Base-by-base conservation (phyloP, 2,329 filamentous ascomycete genomes). In the Laburnicola sp. region DNA sequence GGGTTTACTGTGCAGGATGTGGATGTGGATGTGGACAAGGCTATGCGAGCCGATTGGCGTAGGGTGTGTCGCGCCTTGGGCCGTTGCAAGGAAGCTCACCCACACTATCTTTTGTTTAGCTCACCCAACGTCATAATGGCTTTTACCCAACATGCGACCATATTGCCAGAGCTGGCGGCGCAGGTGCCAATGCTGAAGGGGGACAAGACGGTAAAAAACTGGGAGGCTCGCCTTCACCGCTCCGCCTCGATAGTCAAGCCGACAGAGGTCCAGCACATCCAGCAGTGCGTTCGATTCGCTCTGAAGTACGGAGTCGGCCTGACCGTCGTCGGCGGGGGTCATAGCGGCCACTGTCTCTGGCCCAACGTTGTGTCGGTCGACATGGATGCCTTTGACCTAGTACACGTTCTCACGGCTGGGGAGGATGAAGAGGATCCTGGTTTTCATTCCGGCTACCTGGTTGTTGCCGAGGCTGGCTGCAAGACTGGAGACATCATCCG, bases 301-400 rank as follows among this genome's bases (percentile, higher is more conserved):
- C 31, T 81, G 7, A 64, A 78, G 54, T 70, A 82, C 46, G 48
- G 50, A 0, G 25, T 74, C 1, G 60, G 76, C 35, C 64, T 85
- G 45, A 81, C 78, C 0, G 66, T 86, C 25, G 10, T 86, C 16
- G 78, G 82, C 5, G 84, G 85, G 0, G 75, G 84, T 10, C 84
- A 87, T 59, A 82, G 83, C 57, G 80, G 77, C 5, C 81, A 87
- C 44, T 86, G 83, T 63, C 56, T 83, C 37, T 71, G 69, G 75
- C 65, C 79, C 2, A 75, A 78, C 45, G 74, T 82, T 11, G 78
- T 86, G 35, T 62, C 82, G 0, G 58, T 87, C 23, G 82, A 86
- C 53, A 86, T 87, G 83, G 45, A 70, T 9, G 75, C 76, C 9
- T 86, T 87, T 65, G 46, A 82, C 49, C 57, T 77, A 57, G 61